phyloP scores from a whole-genome alignment of 2,329 filamentous ascomycete genomes.

The Cladobotryum mycophilum region DNA sequence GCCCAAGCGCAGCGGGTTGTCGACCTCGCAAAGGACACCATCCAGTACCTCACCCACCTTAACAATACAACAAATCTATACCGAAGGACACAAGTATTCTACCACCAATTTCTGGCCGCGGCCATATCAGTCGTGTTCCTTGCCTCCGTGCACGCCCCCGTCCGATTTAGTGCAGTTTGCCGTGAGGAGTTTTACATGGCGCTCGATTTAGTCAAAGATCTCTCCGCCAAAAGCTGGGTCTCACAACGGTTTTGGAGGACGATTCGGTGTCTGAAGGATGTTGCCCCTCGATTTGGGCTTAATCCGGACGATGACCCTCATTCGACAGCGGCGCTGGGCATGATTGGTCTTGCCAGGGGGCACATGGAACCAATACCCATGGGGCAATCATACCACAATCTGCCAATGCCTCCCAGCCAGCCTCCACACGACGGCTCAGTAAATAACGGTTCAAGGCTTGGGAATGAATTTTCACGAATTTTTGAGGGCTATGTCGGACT shows the following conservation, averaged over 20 bases:
- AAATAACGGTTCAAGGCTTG: constrained; percentile 44
- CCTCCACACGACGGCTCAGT: constrained; percentile 8
- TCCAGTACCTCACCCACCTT: constrained; percentile 62
- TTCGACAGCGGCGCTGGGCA: constrained; percentile 46
- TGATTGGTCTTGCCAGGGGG: constrained; percentile 47
- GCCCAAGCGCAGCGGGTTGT: constrained; percentile 67
- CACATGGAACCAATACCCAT: constrained; percentile 23
- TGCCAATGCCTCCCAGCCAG: constrained; percentile 8
- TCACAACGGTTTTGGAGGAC: constrained; percentile 69
- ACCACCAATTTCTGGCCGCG: constrained; percentile 73
- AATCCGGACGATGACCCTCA: constrained; percentile 42
- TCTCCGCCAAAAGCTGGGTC: constrained; percentile 65
- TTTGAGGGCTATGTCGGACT: constrained; percentile 34
- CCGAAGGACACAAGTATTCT: constrained; percentile 65
- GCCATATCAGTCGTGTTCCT: constrained; percentile 71
- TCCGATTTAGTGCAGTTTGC: constrained; percentile 61
- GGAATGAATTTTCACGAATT: constrained; percentile 47
- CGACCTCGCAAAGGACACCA: constrained; percentile 70
- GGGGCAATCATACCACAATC: constrained; percentile 23
- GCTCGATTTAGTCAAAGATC: constrained; percentile 65
- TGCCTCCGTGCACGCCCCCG: constrained; percentile 67
- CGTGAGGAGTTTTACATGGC: constrained; percentile 75
- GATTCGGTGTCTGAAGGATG: constrained; percentile 62
- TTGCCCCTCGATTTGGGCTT: constrained; percentile 63
- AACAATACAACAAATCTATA: constrained; percentile 70